These are phyloP conservation scores for Aspergillus sp. DNA, from an alignment of 2,329 filamentous ascomycete species.

Conservation along the genomic window DNA sequence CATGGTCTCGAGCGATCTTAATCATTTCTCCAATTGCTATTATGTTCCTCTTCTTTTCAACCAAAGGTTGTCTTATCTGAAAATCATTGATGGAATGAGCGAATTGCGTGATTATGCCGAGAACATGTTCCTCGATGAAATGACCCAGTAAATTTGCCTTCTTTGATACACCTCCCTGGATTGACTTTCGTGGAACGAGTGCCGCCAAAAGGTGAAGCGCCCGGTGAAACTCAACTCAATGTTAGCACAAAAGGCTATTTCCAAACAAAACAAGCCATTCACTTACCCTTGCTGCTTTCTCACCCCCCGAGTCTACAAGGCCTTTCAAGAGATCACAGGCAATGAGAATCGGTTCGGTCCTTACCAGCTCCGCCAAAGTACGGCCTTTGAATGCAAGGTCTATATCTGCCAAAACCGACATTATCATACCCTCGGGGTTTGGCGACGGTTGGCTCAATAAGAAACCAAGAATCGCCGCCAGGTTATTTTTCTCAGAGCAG, in stretches of 20 bases:
- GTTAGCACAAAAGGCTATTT: conserved; percentile 4
- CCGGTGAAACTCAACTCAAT: conserved; percentile 38
- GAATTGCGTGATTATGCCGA: conserved; percentile 81
- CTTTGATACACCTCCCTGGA: conserved; percentile 42
- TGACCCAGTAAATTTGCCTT: conserved; percentile 58
- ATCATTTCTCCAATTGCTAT: conserved; percentile 86
- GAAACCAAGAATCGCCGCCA: conserved; percentile 55
- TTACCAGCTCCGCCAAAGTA: conserved; percentile 64
- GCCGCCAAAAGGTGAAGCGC: conserved; percentile 47
- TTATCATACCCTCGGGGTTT: conserved; percentile 63
- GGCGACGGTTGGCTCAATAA: conserved; percentile 57
- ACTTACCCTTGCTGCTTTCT: conserved; percentile 53
- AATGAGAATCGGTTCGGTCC: conserved; percentile 68
- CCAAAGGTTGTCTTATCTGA: conserved; percentile 50
- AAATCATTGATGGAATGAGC: conserved; percentile 73
- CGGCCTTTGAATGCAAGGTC: conserved; percentile 65
- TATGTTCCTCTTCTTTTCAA: conserved; percentile 72
- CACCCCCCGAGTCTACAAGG: conserved; percentile 62
- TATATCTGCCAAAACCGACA: conserved; percentile 63
- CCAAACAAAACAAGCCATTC: neutral
- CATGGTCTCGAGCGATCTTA: conserved; percentile 64
- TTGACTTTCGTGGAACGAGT: conserved; percentile 48
- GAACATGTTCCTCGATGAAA: conserved; percentile 77
- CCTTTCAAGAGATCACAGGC: conserved; percentile 78
- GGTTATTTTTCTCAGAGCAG: conserved; percentile 55